phyloP scores from a whole-genome alignment of 176 grass and related monocot species.

The Melocanna baccifera region DNA sequence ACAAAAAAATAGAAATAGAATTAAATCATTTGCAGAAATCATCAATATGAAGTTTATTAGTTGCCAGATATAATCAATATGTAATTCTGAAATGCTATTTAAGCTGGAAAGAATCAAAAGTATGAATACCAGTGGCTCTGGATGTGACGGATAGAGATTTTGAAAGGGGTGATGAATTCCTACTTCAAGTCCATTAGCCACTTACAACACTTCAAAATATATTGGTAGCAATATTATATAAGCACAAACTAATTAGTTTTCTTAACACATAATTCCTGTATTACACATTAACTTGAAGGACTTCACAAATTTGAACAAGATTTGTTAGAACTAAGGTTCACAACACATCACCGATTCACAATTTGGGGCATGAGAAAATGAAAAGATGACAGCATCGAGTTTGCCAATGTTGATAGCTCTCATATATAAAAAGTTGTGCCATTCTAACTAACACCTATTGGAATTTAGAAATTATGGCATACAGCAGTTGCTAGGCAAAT shows the following conservation, averaged over 20 bases:
- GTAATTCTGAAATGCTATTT: background rate
- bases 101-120: constrained; percentile 1
- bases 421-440: background rate
- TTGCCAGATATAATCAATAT: background rate
- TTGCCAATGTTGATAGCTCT: background rate
- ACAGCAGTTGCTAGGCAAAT: background rate
- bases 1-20: background rate
- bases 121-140: background rate
- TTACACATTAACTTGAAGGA: background rate
- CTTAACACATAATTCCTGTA: background rate
- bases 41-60: background rate
- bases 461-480: background rate
- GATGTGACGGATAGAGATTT: background rate
- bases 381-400: background rate
- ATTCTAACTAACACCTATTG: background rate
- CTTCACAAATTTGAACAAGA: background rate
- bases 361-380: background rate
- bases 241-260: background rate
- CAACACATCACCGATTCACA: background rate
- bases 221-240: background rate
- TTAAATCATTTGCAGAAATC: background rate
- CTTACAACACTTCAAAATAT: background rate
- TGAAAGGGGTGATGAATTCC: background rate
- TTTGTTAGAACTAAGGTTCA: background rate
- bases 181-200: background rate